Evolutionary conservation across 2,329 filamentous ascomycete genomes (phyloP), one percentile per base, ranked within the genome.

Genomic region (Didymella pinodella): DNA sequence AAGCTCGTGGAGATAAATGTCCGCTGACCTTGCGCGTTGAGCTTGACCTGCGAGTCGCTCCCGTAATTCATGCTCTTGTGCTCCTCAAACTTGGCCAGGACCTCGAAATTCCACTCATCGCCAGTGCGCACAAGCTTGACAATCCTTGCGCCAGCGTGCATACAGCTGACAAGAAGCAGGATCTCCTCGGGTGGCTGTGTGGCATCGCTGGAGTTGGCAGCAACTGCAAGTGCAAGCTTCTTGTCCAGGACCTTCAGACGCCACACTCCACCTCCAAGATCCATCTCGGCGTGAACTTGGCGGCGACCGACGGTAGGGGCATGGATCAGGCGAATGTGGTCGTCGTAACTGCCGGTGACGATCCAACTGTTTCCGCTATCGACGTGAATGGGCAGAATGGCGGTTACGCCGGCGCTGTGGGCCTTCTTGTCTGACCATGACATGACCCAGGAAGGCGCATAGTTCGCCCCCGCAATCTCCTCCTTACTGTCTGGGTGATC

Each of bases 1-100:
- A 93, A 93, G 73, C 90, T 93, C 0, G 89, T 92, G 22, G 88
- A 90, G 1, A 92, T 80, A 65, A 88, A 85, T 20, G 80, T 78
- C 57, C 69, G 72, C 47, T 69, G 62, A 3, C 63, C 66, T 51
- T 70, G 67, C 7, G 52, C 25, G 56, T 68, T 66, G 16, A 70
- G 47, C 1, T 26, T 69, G 1, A 83, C 83, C 64, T 85, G 82
- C 58, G 87, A 85, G 76, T 93, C 93, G 67, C 90, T 91, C 7
- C 90, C 93, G 75, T 98, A 98, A 70, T 96, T 97, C 92, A 97
- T 97, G 75, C 92, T 97, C 78, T 90, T 83, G 74, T 97, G 93
- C 73, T 94, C 90, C 66, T 92, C 90, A 70, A 96, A 96, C 51
- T 83, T 85, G 0, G 85, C 88, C 46, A 93, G 65, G 1, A 94